A percentile compares a stretch with the other conserved stretches of the same genome.
phyloP scores from a whole-genome alignment of 768 basidiomycete species.

The Agrocybe praecox region DNA sequence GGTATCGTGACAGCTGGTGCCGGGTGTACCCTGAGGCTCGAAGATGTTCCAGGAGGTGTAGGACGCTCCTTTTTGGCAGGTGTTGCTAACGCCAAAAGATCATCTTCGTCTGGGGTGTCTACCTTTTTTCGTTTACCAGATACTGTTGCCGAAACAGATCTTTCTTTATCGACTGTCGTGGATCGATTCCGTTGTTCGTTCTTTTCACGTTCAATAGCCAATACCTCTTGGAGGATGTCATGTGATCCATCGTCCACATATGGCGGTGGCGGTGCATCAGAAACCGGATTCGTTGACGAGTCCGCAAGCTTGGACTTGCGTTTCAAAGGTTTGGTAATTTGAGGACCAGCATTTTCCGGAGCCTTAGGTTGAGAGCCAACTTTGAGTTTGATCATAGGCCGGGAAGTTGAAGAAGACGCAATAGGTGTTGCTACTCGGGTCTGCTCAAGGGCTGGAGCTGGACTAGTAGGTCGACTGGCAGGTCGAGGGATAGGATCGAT shows the following conservation, averaged over 20 bases:
- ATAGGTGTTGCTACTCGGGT: slow-evolving; percentile 17
- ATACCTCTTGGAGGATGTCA: slow-evolving; percentile 79
- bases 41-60: slow-evolving; percentile 42
- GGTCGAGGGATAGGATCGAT: slow-evolving; percentile 23
- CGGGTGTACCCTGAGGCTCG: slow-evolving; percentile 10
- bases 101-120: slow-evolving; percentile 51
- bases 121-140: slow-evolving; percentile 63
- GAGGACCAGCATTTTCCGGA: slow-evolving; percentile 28
- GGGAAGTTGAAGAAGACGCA: slow-evolving; percentile 40
- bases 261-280: slow-evolving; percentile 65
- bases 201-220: slow-evolving; percentile 76
- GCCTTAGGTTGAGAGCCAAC: slow-evolving; percentile 44
- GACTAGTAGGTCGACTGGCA: slow-evolving; percentile 2
- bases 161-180: slow-evolving; percentile 35
- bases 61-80: slow-evolving; percentile 61
- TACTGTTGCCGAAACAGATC: slow-evolving; percentile 37
- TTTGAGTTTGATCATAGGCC: slow-evolving; percentile 72
- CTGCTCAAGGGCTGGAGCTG: neutral
- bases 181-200: slow-evolving; percentile 53
- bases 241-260: slow-evolving; percentile 83
- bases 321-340: slow-evolving; percentile 36
- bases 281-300: slow-evolving; percentile 24
- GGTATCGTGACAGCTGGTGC: slow-evolving; percentile 16
- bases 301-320: slow-evolving; percentile 47
- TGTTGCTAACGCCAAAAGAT: slow-evolving; percentile 61